Evolutionary conservation across 2,329 filamentous ascomycete species (phyloP), one percentile per base, ranked within the genome.

Genomic region (Fusarium aywerte): DNA sequence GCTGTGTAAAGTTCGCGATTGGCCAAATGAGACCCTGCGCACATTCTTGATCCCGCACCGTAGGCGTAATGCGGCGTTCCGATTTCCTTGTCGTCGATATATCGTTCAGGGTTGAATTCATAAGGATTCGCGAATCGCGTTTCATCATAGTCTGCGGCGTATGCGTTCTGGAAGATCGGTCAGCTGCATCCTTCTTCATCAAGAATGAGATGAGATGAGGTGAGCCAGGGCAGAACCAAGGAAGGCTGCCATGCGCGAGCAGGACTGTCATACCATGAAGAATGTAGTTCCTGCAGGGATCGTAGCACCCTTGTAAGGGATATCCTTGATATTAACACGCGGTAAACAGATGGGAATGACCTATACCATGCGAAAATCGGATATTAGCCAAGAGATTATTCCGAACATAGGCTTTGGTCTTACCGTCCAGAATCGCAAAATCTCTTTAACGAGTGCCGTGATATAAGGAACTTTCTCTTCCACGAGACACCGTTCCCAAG

Each of bases 391-490:
- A 16, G 23, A 3, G n/a, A 8, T 27, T n/a, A 27, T 20, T 16
- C 35, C 45, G 32, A 13, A 38, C 23, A 20, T 21, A 18, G 12
- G 9, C 9, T 18, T 12, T 25, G 45, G 27, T 36, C 32, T 49
- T 38, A 49, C 91, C 4, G 89, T 90, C 85, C 89, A 95, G 81
- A 87, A 95, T 25, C 92, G 87, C 0, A 95, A 82, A 2, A 90
- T 88, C 74, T 96, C 92, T 73, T 93, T 93, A 62, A 92, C 90
- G 7, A 96, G 78, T 0, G 92, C 92, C 0, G 90, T 92, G 61
- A 96, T 81, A 76, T 93, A 96, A 0, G 89, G 87, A 0, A 92
- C 84, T 72, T 91, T 92, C 73, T 93, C 91, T 74, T 93, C 91
- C 4, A 86, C 74, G 1, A 92, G 82, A 61, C 90, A 93, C 67